Percentiles rank a stretch among this genome's conserved stretches.
Evolutionary conservation across 108 stramenopile genomes (phyloP).

Genomic region (Fragilaria crotonensis): DNA sequence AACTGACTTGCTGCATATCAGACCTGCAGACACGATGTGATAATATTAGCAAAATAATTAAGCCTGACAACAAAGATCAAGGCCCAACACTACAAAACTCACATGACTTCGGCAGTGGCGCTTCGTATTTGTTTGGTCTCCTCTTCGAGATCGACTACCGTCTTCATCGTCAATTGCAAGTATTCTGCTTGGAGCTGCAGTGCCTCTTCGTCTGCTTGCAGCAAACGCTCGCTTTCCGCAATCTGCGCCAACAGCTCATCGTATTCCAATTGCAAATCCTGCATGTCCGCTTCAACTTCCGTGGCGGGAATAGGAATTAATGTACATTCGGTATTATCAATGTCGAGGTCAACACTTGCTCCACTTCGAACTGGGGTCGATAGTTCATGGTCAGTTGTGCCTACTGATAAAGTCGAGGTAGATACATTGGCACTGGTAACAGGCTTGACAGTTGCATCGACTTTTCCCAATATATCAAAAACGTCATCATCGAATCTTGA

Average conservation of each 20-base stretch:
- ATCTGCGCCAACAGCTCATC: not conserved
- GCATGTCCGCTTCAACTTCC: not conserved
- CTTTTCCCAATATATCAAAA: slow-evolving; percentile 28
- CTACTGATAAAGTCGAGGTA: too few species aligned
- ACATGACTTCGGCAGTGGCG: not conserved
- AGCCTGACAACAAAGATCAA: too few species aligned
- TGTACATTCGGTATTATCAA: too few species aligned
- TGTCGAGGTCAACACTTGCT: too few species aligned
- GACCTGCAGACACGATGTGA: too few species aligned
- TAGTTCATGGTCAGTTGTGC: too few species aligned
- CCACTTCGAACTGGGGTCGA: too few species aligned
- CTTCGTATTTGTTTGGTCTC: not conserved
- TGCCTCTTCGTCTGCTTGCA: slow-evolving; percentile 1
- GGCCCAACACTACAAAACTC: not conserved
- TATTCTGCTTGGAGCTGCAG: not conserved
- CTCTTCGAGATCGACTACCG: not conserved
- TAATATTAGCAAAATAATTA: too few species aligned
- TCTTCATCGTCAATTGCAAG: not conserved
- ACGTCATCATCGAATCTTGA: slow-evolving; percentile 40
- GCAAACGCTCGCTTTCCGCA: not conserved
- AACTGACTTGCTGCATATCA: not conserved
- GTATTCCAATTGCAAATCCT: not conserved
- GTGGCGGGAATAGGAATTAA: too few species aligned
- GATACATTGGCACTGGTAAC: too few species aligned
- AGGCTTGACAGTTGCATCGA: too few species aligned